Evolutionary conservation across 805 yeast genomes (phyloP), one percentile per base, ranked within the genome.

Genomic region (Myxozyma vanderwaltii): DNA sequence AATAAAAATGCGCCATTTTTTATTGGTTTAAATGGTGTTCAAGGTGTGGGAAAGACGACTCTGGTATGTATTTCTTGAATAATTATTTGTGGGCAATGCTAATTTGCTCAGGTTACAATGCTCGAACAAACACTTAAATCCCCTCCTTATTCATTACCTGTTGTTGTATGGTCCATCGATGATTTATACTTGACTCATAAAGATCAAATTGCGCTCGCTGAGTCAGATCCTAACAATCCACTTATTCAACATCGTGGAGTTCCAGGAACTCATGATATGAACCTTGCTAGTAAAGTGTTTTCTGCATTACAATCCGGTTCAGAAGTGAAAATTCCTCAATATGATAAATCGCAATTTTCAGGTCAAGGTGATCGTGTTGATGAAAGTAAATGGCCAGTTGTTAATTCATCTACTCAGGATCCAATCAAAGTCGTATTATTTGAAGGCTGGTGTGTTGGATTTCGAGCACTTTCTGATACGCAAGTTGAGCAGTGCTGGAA

Each of bases 391-490:
- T 83, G 86, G 86, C 66, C 66, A 2, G 55, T 67, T 2, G 70
- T 73, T 3, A 41, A 41, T 12, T 41, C 44, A n/a, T 21, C 23
- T 7, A 40, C 17, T 2, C 21, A 46, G 19, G 64, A 69, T 1
- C 80, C 81, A 1, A 76, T 83, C 2, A 89, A 88, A 67, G 80
- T 91, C 2, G 79, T 92, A 2, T 72, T 92, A 1, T 77, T 94
- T 41, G 99, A 92, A 74, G 99, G 98, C 3, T 92, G 99, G 99
- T 90, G 91, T 75, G 80, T 84, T 24, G 98, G 98, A 1, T 92
- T 84, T 70, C 63, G 70, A 3, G 77, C 86, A 1, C 64, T 81
- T 19, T 64, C 72, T 1, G 66, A 71, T 27, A 63, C 63, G 1
- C 71, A 70, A 5, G 59, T 79, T 52, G 52, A 68, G 15, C 26